Evolutionary conservation across 805 yeast genomes (phyloP).

Genomic region (Candida xiaguanensis): DNA sequence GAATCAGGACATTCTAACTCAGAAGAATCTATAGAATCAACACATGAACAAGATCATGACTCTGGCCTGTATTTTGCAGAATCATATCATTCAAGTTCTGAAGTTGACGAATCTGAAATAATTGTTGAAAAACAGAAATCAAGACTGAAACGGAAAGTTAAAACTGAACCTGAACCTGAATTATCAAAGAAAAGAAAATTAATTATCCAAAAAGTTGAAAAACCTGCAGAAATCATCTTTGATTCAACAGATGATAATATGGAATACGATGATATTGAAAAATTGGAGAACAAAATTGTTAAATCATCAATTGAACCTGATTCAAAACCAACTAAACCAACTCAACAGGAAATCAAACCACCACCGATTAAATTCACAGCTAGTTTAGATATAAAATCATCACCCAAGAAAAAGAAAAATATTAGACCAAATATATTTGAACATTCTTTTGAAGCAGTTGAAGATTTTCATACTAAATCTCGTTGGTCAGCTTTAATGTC

Average conservation of each 20-base stretch:
- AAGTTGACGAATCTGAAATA: background rate
- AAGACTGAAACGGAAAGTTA: background rate
- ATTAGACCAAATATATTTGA: slow-evolving; percentile 11
- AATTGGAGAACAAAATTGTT: slow-evolving; percentile 6
- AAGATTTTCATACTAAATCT: background rate
- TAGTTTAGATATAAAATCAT: background rate
- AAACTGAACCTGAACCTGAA: background rate
- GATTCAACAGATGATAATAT: slow-evolving; percentile 9
- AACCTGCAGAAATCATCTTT: background rate
- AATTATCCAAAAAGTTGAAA: background rate
- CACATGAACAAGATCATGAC: background rate
- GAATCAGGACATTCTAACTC: no score
- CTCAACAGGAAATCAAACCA: background rate
- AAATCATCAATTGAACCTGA: slow-evolving; percentile 6
- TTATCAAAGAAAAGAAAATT: slow-evolving; percentile 3
- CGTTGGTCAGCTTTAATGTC: slow-evolving; percentile 1
- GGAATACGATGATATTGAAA: slow-evolving; percentile 11
- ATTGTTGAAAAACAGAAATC: background rate
- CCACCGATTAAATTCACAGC: slow-evolving; percentile 8
- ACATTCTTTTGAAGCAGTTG: slow-evolving; percentile 10
- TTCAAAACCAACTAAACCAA: background rate
- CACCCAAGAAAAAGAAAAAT: slow-evolving; percentile 4
- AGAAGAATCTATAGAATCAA: no score
- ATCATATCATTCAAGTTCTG: background rate
- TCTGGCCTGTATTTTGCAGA: background rate